These are phyloP conservation scores for Backusella mclennaniae DNA, from an alignment of 192 early-diverging fungal genomes.

Conservation along the genomic window DNA sequence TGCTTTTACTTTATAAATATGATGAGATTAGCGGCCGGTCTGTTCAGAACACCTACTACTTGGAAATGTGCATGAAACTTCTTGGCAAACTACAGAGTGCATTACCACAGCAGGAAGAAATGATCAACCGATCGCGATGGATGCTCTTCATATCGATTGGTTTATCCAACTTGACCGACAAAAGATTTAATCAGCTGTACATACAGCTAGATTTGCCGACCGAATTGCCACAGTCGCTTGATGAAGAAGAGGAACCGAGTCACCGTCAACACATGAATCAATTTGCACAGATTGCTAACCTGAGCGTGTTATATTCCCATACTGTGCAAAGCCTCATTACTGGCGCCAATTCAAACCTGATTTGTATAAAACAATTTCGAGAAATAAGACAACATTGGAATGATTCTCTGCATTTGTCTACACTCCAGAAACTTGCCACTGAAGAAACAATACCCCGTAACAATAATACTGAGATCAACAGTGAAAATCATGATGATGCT, in stretches of 20 bases:
- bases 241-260: background rate
- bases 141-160: background rate
- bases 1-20: slow-evolving; percentile 7
- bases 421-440: background rate
- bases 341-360: background rate
- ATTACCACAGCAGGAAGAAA: slow-evolving; percentile 3
- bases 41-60: slow-evolving; percentile 4
- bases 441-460: background rate
- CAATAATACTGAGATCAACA: background rate
- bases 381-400: slow-evolving; percentile 13
- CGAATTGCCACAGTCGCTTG: background rate
- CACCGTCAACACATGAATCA: slow-evolving; percentile 2
- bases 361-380: slow-evolving; percentile 15
- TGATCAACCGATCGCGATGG: slow-evolving; percentile 9
- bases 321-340: slow-evolving; percentile 10
- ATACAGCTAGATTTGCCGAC: background rate
- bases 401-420: background rate
- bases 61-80: background rate
- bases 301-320: slow-evolving; percentile 10
- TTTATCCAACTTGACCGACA: background rate
- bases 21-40: background rate
- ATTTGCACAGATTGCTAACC: slow-evolving; percentile 7
- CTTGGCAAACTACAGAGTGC: background rate
- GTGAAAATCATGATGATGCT: background rate
- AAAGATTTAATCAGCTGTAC: background rate